Evolutionary conservation across 169 alveolate species (phyloP).

Genomic region (Plasmodium blacklocki): DNA sequence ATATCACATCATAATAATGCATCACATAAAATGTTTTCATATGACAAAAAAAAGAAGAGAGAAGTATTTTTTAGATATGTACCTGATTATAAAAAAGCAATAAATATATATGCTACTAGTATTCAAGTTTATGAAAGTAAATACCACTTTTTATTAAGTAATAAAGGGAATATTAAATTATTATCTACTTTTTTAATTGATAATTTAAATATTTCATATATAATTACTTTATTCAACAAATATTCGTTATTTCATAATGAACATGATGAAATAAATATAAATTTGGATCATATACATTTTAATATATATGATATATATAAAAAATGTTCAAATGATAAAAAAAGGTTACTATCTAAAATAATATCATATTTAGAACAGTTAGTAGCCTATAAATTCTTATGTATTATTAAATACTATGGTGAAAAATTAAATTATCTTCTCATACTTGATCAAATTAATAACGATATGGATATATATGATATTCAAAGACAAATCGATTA

Average conservation of each 20-base stretch:
- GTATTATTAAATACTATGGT: slow-evolving; percentile 17
- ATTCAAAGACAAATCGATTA: slow-evolving; percentile 28
- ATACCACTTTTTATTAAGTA: slow-evolving; percentile 28
- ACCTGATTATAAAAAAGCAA: slow-evolving; percentile 20
- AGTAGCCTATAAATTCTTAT: slow-evolving; percentile 23
- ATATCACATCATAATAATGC: too few relatives aligned
- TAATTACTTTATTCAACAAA: slow-evolving; percentile 29
- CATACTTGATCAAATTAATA: slow-evolving; percentile 19
- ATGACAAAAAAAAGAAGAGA: slow-evolving; percentile 2
- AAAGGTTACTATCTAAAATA: slow-evolving; percentile 10
- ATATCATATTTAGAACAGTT: slow-evolving; percentile 47
- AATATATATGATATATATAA: slow-evolving; percentile 33
- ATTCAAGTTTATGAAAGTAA: slow-evolving; percentile 50
- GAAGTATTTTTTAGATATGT: slow-evolving; percentile 48
- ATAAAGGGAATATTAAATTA: slow-evolving; percentile 52
- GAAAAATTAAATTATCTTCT: slow-evolving; percentile 26
- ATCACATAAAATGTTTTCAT: too few relatives aligned
- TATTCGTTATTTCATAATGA: slow-evolving; percentile 11
- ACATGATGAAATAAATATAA: background rate
- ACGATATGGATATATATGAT: slow-evolving; percentile 19
- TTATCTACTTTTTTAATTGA: slow-evolving; percentile 24
- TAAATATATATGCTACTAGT: slow-evolving; percentile 20
- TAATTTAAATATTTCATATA: slow-evolving; percentile 8
- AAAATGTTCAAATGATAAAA: slow-evolving; percentile 27
- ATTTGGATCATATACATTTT: slow-evolving; percentile 17